Percentiles rank a stretch among this genome's conserved stretches.
Conservation (phyloP, 2,329 filamentous ascomycete genomes). For the Orbilia javanica region DNA sequence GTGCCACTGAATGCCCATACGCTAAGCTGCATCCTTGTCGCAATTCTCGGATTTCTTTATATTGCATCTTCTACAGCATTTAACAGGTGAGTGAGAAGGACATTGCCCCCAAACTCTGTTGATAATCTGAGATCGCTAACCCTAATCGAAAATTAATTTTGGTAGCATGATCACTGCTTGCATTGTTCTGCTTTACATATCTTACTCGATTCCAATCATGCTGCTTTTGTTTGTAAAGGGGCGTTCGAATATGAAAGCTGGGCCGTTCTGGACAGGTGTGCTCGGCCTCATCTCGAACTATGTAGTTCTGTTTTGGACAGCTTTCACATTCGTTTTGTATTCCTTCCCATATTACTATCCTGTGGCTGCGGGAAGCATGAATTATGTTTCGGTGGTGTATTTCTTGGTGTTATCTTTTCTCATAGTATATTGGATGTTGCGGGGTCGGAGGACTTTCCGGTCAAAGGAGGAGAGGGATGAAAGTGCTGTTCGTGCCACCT, state of each 20-base stretch:
- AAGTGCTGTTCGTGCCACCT: background rate
- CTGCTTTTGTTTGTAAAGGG: constrained; percentile 66
- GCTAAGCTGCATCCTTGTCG: constrained; percentile 64
- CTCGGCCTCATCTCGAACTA: constrained; percentile 64
- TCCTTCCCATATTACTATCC: constrained; percentile 67
- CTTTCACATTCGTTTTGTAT: constrained; percentile 67
- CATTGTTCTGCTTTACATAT: constrained; percentile 62
- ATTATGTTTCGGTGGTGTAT: constrained; percentile 63
- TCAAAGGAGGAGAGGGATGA: constrained; percentile 60
- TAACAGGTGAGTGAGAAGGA: constrained; percentile 62
- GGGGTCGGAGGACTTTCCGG: constrained; percentile 62
- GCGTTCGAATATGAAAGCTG: constrained; percentile 65
- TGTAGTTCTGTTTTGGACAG: constrained; percentile 65
- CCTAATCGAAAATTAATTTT: background rate
- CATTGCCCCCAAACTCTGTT: background rate
- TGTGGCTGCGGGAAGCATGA: constrained; percentile 63
- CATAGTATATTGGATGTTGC: constrained; percentile 61
- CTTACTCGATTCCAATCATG: constrained; percentile 63
- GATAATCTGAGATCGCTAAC: background rate
- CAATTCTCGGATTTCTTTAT: constrained; percentile 66
- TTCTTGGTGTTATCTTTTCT: constrained; percentile 60
- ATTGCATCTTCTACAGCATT: constrained; percentile 67
- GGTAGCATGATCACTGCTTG: constrained; percentile 62
- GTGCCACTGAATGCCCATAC: constrained; percentile 66
- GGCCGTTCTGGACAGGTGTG: constrained; percentile 65